Evolutionary conservation across 2,329 filamentous ascomycete species (phyloP).

Genomic region (Fusarium oxysporum): DNA sequence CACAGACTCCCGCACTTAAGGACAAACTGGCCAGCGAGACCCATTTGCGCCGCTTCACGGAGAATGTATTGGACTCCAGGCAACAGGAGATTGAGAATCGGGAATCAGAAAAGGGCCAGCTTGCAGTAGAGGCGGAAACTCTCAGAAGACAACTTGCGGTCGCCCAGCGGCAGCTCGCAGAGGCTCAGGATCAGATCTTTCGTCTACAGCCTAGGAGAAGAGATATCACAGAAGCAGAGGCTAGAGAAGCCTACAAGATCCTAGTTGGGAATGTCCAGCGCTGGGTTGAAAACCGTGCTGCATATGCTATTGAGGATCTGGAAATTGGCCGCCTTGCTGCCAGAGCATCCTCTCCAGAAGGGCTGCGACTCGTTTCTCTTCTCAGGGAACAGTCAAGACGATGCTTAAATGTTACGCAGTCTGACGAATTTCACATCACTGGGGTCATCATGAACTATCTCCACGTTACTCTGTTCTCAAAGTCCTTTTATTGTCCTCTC

Average conservation of each 20-base stretch:
- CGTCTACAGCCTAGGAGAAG: slow-evolving; percentile 49
- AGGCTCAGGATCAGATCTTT: slow-evolving; percentile 50
- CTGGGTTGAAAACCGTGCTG: slow-evolving; percentile 53
- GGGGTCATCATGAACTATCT: slow-evolving; percentile 54
- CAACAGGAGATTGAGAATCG: slow-evolving; percentile 50
- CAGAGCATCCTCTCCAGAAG: slow-evolving; percentile 43
- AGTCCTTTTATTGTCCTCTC: slow-evolving; percentile 53
- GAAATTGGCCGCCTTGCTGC: slow-evolving; percentile 43
- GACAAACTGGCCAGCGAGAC: slow-evolving; percentile 48
- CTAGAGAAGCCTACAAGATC: slow-evolving; percentile 49
- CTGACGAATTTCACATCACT: slow-evolving; percentile 53
- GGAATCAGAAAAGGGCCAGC: slow-evolving; percentile 46
- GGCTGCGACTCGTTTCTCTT: slow-evolving; percentile 49
- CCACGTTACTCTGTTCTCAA: slow-evolving; percentile 51
- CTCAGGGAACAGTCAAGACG: slow-evolving; percentile 52
- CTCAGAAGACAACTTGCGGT: slow-evolving; percentile 48
- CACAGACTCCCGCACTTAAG: slow-evolving; percentile 37
- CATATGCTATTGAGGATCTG: slow-evolving; percentile 48
- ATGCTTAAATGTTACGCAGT: slow-evolving; percentile 46
- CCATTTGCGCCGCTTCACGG: slow-evolving; percentile 51
- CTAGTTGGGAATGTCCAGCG: slow-evolving; percentile 51
- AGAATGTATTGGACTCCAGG: slow-evolving; percentile 52
- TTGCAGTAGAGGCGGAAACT: slow-evolving; percentile 46
- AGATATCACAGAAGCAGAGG: slow-evolving; percentile 53
- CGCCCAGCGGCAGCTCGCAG: slow-evolving; percentile 47